Conservation (phyloP, 192 early-diverging fungal species). For the Coemansia sp. region DNA sequence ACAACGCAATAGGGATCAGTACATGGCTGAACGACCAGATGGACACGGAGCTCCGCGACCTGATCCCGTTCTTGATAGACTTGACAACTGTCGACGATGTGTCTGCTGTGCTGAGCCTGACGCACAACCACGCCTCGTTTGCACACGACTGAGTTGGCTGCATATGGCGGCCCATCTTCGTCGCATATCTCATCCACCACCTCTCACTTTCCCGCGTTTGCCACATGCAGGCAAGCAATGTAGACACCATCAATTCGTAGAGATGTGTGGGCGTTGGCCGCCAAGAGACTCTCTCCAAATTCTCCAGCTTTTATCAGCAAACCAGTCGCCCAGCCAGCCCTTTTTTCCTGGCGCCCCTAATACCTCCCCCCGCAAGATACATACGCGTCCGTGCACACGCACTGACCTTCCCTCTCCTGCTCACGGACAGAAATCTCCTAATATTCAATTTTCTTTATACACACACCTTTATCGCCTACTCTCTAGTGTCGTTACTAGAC, state of each 20-base stretch:
- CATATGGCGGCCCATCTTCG: background rate
- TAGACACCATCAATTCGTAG: background rate
- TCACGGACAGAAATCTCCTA: background rate
- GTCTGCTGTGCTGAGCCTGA: slow-evolving; percentile 66
- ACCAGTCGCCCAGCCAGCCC: background rate
- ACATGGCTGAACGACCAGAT: slow-evolving; percentile 97
- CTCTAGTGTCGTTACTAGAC: background rate
- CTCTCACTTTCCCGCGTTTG: no score
- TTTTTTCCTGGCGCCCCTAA: background rate
- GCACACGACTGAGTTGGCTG: slow-evolving; percentile 21
- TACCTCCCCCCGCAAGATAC: background rate
- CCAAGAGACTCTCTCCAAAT: background rate
- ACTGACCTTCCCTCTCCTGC: no score
- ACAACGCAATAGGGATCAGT: slow-evolving; percentile 94
- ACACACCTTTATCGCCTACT: background rate
- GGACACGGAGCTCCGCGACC: slow-evolving; percentile 91
- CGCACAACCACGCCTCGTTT: slow-evolving; percentile 44
- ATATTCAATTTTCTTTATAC: slow-evolving; percentile 5
- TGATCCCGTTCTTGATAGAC: slow-evolving; percentile 93
- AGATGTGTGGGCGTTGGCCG: background rate
- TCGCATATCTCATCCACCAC: slow-evolving; percentile 1
- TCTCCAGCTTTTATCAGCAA: background rate
- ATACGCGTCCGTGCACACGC: no score
- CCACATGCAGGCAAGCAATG: background rate
- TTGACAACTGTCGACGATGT: slow-evolving; percentile 87